Evolutionary conservation across 345 rosid species (phyloP).

Genomic region (Gossypium stocksii): DNA sequence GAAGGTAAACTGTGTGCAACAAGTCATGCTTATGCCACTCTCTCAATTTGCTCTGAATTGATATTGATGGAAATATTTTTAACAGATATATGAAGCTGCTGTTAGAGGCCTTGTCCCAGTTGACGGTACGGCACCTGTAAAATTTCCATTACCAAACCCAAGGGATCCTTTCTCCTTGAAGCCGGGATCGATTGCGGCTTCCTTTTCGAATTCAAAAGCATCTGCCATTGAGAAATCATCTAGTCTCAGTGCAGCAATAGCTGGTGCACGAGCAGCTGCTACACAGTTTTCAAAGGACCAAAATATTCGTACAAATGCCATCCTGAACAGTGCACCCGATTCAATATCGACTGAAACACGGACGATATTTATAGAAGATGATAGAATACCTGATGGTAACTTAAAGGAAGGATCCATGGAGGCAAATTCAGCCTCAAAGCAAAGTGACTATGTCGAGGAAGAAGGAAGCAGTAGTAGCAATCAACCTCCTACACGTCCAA

Average conservation of each 20-base stretch:
- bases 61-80: background rate
- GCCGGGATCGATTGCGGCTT: constrained; percentile 56
- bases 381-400: constrained; percentile 17
- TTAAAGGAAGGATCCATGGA: constrained; percentile 19
- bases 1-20: constrained; percentile 43
- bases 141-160: constrained; percentile 67
- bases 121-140: constrained; percentile 49
- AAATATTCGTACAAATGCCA: constrained; percentile 13
- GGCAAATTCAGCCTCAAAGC: constrained; percentile 14
- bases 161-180: constrained; percentile 67
- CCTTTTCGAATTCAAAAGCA: constrained; percentile 25
- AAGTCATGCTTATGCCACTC: background rate
- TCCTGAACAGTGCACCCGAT: constrained; percentile 13
- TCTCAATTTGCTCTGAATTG: background rate
- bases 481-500: constrained; percentile 22
- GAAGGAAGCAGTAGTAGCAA: constrained; percentile 23
- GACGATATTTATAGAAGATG: constrained; percentile 23
- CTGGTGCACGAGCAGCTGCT: constrained; percentile 83
- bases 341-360: constrained; percentile 17
- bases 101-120: constrained; percentile 67
- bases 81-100: constrained; percentile 66
- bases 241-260: constrained; percentile 66
- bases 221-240: constrained; percentile 38
- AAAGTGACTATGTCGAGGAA: background rate
- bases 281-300: constrained; percentile 63